Evolutionary conservation across 2,329 filamentous ascomycete species (phyloP), one percentile per base, ranked within the genome.

Genomic region (Penicillium sp.): DNA sequence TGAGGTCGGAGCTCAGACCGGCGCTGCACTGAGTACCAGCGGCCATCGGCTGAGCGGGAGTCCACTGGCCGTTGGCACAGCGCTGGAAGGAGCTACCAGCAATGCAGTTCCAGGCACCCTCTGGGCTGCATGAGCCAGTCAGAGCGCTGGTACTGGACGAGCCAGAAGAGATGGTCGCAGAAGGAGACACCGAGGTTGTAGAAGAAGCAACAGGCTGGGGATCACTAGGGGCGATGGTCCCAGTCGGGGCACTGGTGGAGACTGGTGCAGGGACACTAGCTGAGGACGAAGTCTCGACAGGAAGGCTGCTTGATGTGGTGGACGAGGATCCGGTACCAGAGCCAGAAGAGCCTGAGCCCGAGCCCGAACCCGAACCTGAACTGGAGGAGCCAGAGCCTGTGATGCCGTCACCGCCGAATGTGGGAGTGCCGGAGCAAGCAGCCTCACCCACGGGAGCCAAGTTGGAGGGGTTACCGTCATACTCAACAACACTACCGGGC

Each of bases 61-160:
- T 80, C 86, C 86, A 88, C 55, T 72, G 65, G 6, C 85, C 85
- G 14, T 79, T 82, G n/a, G 84, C 85, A 65, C 86, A 88, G 56
- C 85, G 84, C 74, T 88, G 85, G 79, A 86, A 88, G 51, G 80
- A 77, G 24, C 72, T 74, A 51, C 84, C 85, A 18, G 74, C 77
- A 27, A 86, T 74, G 69, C 86, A 88, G 73, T 85, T 83, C 83
- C 83, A 88, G 16, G 72, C 65, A 19, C 86, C 86, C 66, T 88
- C 85, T 4, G 74, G 58, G 36, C 69, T 73, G 75, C 86, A 88
- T 19, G 78, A 55, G 14, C 79, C 73, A 35, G 78, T 79, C 6
- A 77, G 69, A 22, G 70, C n/a, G n/a, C n/a, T n/a, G n/a, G n/a
- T n/a, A n/a, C n/a, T n/a, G n/a, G n/a, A n/a, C n/a, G n/a, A n/a